These are phyloP conservation scores for Mentha longifolia DNA, from an alignment of 257 asterid species.

Conservation along the genomic window DNA sequence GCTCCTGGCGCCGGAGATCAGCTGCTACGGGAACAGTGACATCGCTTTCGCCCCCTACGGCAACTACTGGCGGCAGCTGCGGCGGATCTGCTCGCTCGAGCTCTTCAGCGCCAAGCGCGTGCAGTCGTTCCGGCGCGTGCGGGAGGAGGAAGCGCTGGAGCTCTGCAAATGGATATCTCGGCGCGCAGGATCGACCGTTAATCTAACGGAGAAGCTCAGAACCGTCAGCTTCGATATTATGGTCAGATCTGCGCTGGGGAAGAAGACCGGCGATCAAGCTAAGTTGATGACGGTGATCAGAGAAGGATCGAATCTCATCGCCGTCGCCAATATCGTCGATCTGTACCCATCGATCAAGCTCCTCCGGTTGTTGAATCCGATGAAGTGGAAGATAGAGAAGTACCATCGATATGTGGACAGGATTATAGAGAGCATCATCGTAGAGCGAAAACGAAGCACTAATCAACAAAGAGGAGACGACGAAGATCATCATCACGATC, in stretches of 20 bases:
- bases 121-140: slow-evolving; percentile 14
- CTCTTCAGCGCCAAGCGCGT: slow-evolving; percentile 35
- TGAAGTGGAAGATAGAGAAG: too few species aligned
- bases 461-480: too few species aligned
- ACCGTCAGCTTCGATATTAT: neutral
- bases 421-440: too few species aligned
- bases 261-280: neutral
- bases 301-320: neutral
- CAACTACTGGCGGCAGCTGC: slow-evolving; percentile 37
- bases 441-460: too few species aligned
- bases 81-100: slow-evolving; percentile 38
- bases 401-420: too few species aligned
- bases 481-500: too few species aligned
- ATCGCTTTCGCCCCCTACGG: neutral
- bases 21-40: slow-evolving; percentile 24
- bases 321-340: too few species aligned
- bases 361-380: too few species aligned
- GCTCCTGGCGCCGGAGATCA: slow-evolving; percentile 18
- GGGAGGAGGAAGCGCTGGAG: slow-evolving; percentile 35
- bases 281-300: too few species aligned
- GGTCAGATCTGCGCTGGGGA: slow-evolving; percentile 13
- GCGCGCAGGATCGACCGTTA: slow-evolving; percentile 24
- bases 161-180: slow-evolving; percentile 29
- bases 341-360: too few species aligned
- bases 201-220: slow-evolving; percentile 26